These are phyloP conservation scores for Macrolepiota albuminosa DNA, from an alignment of 768 basidiomycete genomes.

Conservation along the genomic window DNA sequence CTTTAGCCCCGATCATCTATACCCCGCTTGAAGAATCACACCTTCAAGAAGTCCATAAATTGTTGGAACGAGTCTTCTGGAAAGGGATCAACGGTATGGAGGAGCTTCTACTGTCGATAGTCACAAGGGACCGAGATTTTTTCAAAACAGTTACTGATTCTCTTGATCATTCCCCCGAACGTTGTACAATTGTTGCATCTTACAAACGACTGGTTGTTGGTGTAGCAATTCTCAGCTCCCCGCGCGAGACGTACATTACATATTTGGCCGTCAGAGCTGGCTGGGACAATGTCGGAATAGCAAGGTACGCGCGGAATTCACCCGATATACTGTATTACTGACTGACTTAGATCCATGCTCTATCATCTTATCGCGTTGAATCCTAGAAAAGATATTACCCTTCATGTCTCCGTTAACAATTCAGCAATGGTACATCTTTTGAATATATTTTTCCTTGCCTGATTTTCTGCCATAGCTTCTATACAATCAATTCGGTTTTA, in stretches of 20 bases:
- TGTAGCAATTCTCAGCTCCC: conserved; percentile 69
- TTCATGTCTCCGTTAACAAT: conserved; percentile 80
- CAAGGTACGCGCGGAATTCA: conserved; percentile 42
- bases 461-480: conserved; percentile 45
- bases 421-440: conserved; percentile 61
- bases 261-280: conserved; percentile 75
- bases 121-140: neutral
- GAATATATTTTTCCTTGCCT: neutral
- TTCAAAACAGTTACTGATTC: conserved; percentile 56
- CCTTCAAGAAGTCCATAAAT: conserved; percentile 65
- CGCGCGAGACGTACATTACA: conserved; percentile 78
- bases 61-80: conserved; percentile 71
- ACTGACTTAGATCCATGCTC: conserved; percentile 57
- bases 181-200: conserved; percentile 69
- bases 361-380: conserved; percentile 71
- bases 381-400: conserved; percentile 70
- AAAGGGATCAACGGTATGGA: conserved; percentile 66
- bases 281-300: conserved; percentile 78
- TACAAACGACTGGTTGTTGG: conserved; percentile 74
- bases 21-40: conserved; percentile 54
- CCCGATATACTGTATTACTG: conserved; percentile 1
- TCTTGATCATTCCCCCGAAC: conserved; percentile 62
- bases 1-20: conserved; percentile 56
- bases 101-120: neutral
- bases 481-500: conserved; percentile 86